A percentile compares a stretch with the other conserved stretches of the same genome.
Conservation (phyloP, 805 yeast genomes). For the Kluyveromyces nonfermentans region DNA sequence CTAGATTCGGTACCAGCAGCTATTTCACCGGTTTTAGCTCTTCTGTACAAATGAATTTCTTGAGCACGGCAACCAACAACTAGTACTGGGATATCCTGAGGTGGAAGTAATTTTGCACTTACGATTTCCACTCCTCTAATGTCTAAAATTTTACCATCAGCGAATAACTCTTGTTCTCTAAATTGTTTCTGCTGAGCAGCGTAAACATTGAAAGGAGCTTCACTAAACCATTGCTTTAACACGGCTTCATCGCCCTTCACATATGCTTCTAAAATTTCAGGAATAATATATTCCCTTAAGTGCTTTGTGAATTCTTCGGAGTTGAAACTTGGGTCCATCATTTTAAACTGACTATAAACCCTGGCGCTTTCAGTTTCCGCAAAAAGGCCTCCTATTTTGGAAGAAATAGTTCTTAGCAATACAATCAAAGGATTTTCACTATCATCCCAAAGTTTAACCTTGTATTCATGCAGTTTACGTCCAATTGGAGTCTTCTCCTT, state of each 20-base stretch:
- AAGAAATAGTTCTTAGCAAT: slow-evolving; percentile 66
- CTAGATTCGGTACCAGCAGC: slow-evolving; percentile 96
- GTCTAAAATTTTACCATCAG: slow-evolving; percentile 87
- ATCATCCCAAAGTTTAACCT: slow-evolving; percentile 74
- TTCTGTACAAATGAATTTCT: slow-evolving; percentile 83
- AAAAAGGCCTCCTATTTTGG: slow-evolving; percentile 77
- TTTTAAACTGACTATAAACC: slow-evolving; percentile 76
- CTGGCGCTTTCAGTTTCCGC: slow-evolving; percentile 95
- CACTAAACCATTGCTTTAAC: slow-evolving; percentile 86
- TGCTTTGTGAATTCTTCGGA: slow-evolving; percentile 71
- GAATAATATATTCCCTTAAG: slow-evolving; percentile 84
- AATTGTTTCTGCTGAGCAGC: slow-evolving; percentile 88
- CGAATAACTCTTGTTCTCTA: slow-evolving; percentile 80
- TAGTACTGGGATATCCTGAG: slow-evolving; percentile 84
- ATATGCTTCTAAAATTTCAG: slow-evolving; percentile 92
- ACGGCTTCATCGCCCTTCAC: slow-evolving; percentile 80
- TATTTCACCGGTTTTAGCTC: slow-evolving; percentile 83
- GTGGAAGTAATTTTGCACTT: slow-evolving; percentile 78
- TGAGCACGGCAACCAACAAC: slow-evolving; percentile 95
- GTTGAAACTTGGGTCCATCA: slow-evolving; percentile 83
- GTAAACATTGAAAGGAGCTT: slow-evolving; percentile 94
- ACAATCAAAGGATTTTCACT: slow-evolving; percentile 87
- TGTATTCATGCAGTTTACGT: slow-evolving; percentile 47
- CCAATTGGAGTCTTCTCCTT: slow-evolving; percentile 64
- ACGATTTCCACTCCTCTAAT: slow-evolving; percentile 91